Conservation (phyloP, 208 protist species). For the Trichomonas tenax region DNA sequence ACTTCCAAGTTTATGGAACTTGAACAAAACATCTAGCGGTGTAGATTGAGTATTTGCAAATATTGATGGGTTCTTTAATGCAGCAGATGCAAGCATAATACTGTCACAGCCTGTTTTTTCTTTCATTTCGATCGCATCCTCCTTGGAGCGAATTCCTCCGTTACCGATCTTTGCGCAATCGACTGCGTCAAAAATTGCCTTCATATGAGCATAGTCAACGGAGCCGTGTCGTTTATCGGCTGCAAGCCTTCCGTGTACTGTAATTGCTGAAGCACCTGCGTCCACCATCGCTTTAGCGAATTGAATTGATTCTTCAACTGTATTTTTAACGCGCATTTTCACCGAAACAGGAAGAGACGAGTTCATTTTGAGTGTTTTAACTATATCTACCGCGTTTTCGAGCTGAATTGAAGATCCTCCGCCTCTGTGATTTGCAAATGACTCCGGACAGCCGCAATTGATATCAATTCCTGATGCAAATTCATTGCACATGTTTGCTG, state of each 20-base stretch:
- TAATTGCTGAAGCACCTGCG: background rate
- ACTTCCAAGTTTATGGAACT: background rate
- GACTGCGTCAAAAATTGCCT: background rate
- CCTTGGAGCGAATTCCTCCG: background rate
- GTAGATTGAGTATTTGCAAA: background rate
- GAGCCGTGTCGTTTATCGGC: background rate
- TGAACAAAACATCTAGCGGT: background rate
- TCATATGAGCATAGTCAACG: background rate
- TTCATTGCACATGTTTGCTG: background rate
- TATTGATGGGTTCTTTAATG: background rate
- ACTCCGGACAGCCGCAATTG: background rate
- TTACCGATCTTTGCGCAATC: background rate
- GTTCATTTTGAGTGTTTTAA: background rate
- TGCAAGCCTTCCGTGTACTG: background rate
- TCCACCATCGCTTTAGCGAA: background rate
- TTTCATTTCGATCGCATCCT: background rate
- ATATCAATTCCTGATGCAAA: background rate
- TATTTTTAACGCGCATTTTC: background rate
- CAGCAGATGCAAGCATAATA: background rate
- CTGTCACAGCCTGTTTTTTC: background rate
- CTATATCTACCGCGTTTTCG: background rate
- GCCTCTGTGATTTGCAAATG: background rate
- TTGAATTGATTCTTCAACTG: constrained; percentile 1
- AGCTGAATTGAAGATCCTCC: background rate
- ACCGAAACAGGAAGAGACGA: background rate